Conservation (phyloP, 306 rosid species). For the Argentina anserina region DNA sequence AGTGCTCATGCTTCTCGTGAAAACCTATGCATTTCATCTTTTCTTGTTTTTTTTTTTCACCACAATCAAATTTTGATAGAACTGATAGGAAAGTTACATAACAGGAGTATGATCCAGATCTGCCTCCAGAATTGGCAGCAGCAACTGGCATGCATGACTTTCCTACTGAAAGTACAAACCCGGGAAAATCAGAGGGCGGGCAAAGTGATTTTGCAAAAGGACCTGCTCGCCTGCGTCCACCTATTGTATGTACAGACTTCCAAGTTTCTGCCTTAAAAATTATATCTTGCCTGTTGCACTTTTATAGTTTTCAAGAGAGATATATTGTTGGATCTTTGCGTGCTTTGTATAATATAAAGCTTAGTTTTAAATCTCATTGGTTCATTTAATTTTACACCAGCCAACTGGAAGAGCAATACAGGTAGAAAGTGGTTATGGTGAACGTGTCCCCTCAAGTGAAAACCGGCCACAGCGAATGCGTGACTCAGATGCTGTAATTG, state of each 20-base stretch:
- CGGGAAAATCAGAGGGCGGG: constrained; percentile 51
- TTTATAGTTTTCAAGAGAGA: neutral
- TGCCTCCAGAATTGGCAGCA: constrained; percentile 98
- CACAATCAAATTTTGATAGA: neutral
- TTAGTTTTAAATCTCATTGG: constrained; percentile 17
- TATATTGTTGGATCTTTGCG: neutral
- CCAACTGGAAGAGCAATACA: constrained; percentile 99
- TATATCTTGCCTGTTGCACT: neutral
- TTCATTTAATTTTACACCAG: constrained; percentile 48
- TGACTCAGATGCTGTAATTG: constrained; percentile 97
- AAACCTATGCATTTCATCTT: neutral
- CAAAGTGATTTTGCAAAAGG: constrained; percentile 64
- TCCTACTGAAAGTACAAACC: constrained; percentile 50
- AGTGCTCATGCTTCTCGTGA: constrained; percentile 18
- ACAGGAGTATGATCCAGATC: constrained; percentile 96
- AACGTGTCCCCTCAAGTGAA: constrained; percentile 94
- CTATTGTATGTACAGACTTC: constrained; percentile 52
- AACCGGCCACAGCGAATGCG: constrained; percentile 92
- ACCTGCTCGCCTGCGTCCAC: constrained; percentile 68
- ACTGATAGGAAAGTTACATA: constrained; percentile 10
- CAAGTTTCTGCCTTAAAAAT: neutral
- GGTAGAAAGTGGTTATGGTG: constrained; percentile 97
- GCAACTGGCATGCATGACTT: constrained; percentile 77
- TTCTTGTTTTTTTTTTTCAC: neutral
- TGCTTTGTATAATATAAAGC: neutral